Percentiles rank a stretch among this genome's conserved stretches.
Conservation (phyloP, 192 early-diverging fungal species). For the Spizellomyces sp. region DNA sequence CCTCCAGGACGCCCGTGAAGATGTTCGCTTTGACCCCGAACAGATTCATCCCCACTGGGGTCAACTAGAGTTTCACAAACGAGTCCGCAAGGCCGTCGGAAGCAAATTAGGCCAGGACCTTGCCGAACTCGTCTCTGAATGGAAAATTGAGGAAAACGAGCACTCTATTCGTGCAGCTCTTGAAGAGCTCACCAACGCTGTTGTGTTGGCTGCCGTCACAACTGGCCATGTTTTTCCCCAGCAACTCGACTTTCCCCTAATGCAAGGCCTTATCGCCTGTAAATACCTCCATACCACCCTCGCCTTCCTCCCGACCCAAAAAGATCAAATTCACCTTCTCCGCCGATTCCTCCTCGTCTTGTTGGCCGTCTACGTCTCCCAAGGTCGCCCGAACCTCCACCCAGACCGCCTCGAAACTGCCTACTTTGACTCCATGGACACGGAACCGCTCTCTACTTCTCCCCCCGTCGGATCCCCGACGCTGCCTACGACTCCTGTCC, state of each 20-base stretch:
- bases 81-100: constrained; percentile 4
- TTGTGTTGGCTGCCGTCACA: background rate
- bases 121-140: constrained; percentile 12
- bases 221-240: constrained; percentile 16
- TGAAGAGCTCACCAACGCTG: constrained; percentile 19
- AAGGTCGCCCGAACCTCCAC: constrained; percentile 22
- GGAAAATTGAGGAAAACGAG: constrained; percentile 15
- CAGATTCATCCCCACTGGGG: background rate
- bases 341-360: constrained; percentile 14
- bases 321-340: constrained; percentile 7
- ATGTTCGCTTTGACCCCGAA: constrained; percentile 8
- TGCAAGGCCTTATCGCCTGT: constrained; percentile 12
- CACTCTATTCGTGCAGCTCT: constrained; percentile 3
- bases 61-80: constrained; percentile 17
- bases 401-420: constrained; percentile 16
- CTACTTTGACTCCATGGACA: background rate
- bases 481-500: constrained; percentile 6
- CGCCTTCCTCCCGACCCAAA: background rate
- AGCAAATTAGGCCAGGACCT: background rate
- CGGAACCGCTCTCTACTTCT: constrained; percentile 10
- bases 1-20: constrained; percentile 25
- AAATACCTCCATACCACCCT: background rate
- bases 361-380: constrained; percentile 19
- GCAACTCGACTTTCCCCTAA: constrained; percentile 24
- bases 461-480: constrained; percentile 15